phyloP scores from a whole-genome alignment of 768 basidiomycete species.

The Suillus subluteus region DNA sequence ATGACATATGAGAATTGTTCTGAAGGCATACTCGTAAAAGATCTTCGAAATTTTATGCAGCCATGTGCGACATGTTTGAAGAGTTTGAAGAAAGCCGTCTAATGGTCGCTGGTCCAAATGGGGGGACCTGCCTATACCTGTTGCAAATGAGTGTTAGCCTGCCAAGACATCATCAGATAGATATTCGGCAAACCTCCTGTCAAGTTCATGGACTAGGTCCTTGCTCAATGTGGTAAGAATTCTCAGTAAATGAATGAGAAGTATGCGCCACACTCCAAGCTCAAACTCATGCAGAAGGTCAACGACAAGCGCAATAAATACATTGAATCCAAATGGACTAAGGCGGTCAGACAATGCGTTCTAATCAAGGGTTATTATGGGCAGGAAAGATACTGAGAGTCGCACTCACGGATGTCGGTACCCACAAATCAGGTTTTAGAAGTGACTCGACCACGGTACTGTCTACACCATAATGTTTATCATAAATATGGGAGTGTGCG shows the following conservation, averaged over 20 bases:
- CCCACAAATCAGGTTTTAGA: conserved; percentile 43
- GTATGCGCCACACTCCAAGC: not conserved
- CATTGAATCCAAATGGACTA: not conserved
- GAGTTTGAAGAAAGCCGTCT: not conserved
- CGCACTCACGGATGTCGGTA: conserved; percentile 35
- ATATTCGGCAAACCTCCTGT: conserved; percentile 21
- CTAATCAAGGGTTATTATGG: conserved; percentile 38
- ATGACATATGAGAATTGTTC: conserved; percentile 34
- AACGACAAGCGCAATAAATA: not conserved
- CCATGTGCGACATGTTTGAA: not conserved
- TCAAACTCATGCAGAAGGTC: not conserved
- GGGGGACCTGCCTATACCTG: conserved; percentile 28
- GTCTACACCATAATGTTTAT: too few species aligned
- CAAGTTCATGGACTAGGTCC: conserved; percentile 34
- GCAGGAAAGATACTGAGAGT: conserved; percentile 36
- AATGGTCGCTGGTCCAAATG: conserved; percentile 20
- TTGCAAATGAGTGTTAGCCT: conserved; percentile 12
- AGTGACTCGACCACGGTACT: conserved; percentile 38
- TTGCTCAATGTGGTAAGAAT: conserved; percentile 35
- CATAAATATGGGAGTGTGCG: too few species aligned
- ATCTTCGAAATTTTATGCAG: not conserved
- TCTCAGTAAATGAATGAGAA: conserved; percentile 35
- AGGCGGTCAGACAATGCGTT: conserved; percentile 38
- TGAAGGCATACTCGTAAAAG: not conserved
- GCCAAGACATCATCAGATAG: conserved; percentile 38